A percentile compares a stretch with the other conserved stretches of the same genome.
These are phyloP conservation scores for Pleurotus pulmonarius DNA, from an alignment of 768 basidiomycete genomes.

Conservation along the genomic window DNA sequence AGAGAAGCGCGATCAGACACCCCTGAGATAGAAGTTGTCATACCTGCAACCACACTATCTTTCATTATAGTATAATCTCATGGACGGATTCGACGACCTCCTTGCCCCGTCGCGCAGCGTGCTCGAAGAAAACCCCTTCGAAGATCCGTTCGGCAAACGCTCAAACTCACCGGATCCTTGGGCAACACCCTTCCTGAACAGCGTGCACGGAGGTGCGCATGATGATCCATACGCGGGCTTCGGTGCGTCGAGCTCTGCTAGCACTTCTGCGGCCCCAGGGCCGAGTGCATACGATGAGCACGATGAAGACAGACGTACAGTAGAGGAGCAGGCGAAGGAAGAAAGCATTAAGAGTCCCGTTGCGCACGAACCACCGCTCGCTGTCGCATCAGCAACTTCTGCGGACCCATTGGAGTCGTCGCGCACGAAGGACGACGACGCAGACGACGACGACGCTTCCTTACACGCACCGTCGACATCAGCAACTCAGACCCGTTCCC, in stretches of 20 bases:
- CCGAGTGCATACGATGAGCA: background rate
- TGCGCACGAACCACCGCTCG: background rate
- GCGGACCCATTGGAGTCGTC: conserved; percentile 7
- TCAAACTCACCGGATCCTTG: conserved; percentile 75
- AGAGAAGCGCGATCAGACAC: too few relatives aligned
- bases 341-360: background rate
- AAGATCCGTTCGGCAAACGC: conserved; percentile 66
- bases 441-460: conserved; percentile 8
- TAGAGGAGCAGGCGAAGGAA: background rate
- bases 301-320: background rate
- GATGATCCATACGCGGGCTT: conserved; percentile 10
- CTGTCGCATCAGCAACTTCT: background rate
- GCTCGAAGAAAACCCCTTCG: conserved; percentile 76
- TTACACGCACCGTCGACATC: background rate
- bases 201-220: conserved; percentile 6
- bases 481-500: conserved; percentile 19
- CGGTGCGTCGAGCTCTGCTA: background rate
- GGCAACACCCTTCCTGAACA: conserved; percentile 52
- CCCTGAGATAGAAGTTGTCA: too few relatives aligned
- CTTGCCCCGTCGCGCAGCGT: conserved; percentile 55
- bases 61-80: conserved; percentile 18
- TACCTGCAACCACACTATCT: too few relatives aligned
- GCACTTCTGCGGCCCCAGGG: conserved; percentile 10
- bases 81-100: conserved; percentile 81
- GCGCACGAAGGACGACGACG: background rate